A percentile compares a stretch with the other conserved stretches of the same genome.
Evolutionary conservation across 2,329 filamentous ascomycete genomes (phyloP).

Genomic region (Fusarium hostae): DNA sequence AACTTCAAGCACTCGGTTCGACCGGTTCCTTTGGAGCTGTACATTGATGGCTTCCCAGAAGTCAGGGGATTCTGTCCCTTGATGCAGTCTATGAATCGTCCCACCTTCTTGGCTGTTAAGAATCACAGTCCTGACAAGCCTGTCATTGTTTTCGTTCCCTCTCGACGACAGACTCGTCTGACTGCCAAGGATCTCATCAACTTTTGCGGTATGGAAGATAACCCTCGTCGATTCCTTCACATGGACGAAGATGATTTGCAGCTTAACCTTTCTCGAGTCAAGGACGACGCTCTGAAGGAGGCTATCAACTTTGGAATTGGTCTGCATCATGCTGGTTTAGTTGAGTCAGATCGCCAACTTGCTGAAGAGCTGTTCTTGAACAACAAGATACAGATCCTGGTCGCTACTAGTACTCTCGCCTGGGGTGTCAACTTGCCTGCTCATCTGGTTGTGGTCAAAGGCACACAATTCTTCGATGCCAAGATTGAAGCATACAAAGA

Average conservation of each 20-base stretch:
- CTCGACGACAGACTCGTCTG: conserved; percentile 90
- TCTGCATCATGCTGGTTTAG: conserved; percentile 94
- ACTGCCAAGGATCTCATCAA: conserved; percentile 98
- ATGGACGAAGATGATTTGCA: conserved; percentile 97
- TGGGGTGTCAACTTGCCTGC: conserved; percentile 99
- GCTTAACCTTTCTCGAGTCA: conserved; percentile 86
- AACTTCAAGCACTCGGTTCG: conserved; percentile 98
- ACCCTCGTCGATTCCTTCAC: conserved; percentile 89
- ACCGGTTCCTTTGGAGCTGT: conserved; percentile 94
- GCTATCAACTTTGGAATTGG: conserved; percentile 98
- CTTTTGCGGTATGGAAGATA: conserved; percentile 97
- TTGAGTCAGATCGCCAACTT: conserved; percentile 91
- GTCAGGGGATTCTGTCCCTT: conserved; percentile 94
- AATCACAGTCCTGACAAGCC: conserved; percentile 96
- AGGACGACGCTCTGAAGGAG: conserved; percentile 91
- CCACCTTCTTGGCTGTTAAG: conserved; percentile 96
- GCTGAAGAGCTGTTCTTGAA: conserved; percentile 95
- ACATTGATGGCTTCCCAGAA: conserved; percentile 97
- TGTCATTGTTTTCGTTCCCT: conserved; percentile 98
- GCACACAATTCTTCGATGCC: conserved; percentile 97
- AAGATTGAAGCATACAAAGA: conserved; percentile 98
- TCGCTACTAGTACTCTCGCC: conserved; percentile 94
- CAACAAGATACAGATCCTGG: conserved; percentile 97
- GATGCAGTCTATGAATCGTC: conserved; percentile 99
- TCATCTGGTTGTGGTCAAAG: conserved; percentile 96